Evolutionary conservation across 257 asterid genomes (phyloP), one percentile per base, ranked within the genome.

Genomic region (Plantago elongata): DNA sequence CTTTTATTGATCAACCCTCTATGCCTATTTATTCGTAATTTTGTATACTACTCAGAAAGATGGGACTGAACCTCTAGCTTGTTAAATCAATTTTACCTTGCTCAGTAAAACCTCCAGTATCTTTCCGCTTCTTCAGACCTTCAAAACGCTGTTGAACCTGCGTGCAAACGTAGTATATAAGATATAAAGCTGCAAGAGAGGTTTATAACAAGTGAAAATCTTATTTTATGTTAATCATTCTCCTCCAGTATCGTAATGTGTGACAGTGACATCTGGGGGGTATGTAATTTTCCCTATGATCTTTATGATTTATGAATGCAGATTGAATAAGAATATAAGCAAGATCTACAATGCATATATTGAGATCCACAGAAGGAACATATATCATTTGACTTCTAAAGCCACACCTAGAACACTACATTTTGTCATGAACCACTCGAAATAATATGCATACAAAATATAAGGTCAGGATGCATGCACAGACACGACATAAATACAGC

Each of bases 91-190:
- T 44, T 61, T 74, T 75, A 89, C 97, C 96, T 74, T 93, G 94
- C 74, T 83, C 96, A 2, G 96, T 84, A 72, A 89, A 85, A 74
- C 91, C 84, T 65, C 72, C 84, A 52, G 94, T 81, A 79, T 87
- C 96, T 78, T 89, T 93, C 54, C 94, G 83, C 75, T 89, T 93
- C 84, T 93, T 93, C 49, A 87, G 90, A 65, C 69, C 66, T 68
- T 93, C 99, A 81, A 93, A 93, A 61, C 99, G 89, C 74, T 74
- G 79, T 71, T 89, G 95, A 60, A 93, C 99, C 97, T 93, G 87
- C 45, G 58, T 42, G 70, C 54, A 72, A 66, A 65, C 56, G 37
- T 66, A 64, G 58, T 22, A 40, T 14, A 46, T 42, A 18, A 61
- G 59, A 54, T 38, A 12, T 2, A 56, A 0, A 14, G 57, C 27